phyloP scores from a whole-genome alignment of 2,329 filamentous ascomycete species.

The Tricladium varicosporioides region DNA sequence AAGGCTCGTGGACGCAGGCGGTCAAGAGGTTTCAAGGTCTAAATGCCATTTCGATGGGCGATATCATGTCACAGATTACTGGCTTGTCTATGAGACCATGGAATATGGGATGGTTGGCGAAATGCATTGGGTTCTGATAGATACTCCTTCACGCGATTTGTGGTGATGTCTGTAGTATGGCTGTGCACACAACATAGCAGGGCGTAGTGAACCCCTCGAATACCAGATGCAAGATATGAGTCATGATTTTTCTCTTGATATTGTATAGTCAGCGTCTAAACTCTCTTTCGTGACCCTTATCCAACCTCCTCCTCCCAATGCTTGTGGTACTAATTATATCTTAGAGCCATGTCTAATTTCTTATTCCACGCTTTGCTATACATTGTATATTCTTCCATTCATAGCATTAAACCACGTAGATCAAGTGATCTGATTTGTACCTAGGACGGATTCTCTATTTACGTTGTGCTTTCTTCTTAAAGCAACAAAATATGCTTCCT shows the following conservation, averaged over 20 bases:
- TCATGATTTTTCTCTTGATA: background rate
- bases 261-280: no score
- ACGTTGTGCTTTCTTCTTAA: constrained; percentile 61
- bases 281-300: background rate
- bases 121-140: constrained; percentile 9
- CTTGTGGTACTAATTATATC: no score
- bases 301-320: no score
- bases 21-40: constrained; percentile 99
- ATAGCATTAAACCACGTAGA: background rate
- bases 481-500: constrained; percentile 83
- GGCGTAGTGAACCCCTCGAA: background rate
- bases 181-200: background rate
- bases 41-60: constrained; percentile 44
- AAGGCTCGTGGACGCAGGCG: constrained; percentile 96
- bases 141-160: background rate
- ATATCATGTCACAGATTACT: constrained; percentile 21
- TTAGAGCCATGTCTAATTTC: no score
- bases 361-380: no score
- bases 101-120: constrained; percentile 7
- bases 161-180: background rate
- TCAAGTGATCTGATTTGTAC: background rate
- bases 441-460: constrained; percentile 7
- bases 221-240: background rate
- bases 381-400: background rate
- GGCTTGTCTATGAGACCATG: constrained; percentile 16